phyloP scores from a whole-genome alignment of 352 stramenopile species.

The Phytophthora pisi region DNA sequence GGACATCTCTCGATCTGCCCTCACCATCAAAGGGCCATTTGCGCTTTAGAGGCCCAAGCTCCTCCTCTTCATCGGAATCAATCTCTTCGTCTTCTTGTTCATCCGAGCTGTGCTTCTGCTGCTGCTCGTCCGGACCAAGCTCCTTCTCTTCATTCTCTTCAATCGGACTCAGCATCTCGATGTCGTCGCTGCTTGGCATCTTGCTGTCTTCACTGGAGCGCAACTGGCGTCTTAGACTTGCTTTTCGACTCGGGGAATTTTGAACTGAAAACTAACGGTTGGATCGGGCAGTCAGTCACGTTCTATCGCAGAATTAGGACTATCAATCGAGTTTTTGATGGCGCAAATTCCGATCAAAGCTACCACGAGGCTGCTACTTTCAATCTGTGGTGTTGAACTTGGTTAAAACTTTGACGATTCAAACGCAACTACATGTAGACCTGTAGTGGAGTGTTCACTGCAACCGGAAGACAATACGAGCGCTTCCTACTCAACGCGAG shows the following conservation, averaged over 20 bases:
- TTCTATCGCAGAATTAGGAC: not conserved
- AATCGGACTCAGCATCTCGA: not conserved
- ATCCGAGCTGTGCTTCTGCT: not conserved
- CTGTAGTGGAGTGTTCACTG: not conserved
- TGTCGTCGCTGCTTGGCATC: not conserved
- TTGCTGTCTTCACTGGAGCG: too few relatives aligned
- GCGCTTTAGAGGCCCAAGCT: not conserved
- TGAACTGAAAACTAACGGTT: not conserved
- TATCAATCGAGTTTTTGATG: too few relatives aligned
- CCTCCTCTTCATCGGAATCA: not conserved
- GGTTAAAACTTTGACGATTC: too few relatives aligned
- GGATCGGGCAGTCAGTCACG: not conserved
- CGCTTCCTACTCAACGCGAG: not conserved
- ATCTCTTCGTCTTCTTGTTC: not conserved
- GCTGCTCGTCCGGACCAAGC: too few relatives aligned
- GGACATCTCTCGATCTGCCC: not conserved
- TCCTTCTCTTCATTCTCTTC: too few relatives aligned
- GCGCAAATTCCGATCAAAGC: not conserved
- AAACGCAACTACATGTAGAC: not conserved
- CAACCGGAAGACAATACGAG: not conserved
- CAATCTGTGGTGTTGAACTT: too few relatives aligned
- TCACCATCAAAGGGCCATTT: constrained; percentile 8
- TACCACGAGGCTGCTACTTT: too few relatives aligned
- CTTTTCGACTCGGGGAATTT: not conserved
- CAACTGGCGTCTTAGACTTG: too few relatives aligned